These are phyloP conservation scores for Podila epicladia DNA, from an alignment of 192 early-diverging fungal genomes.

Conservation along the genomic window DNA sequence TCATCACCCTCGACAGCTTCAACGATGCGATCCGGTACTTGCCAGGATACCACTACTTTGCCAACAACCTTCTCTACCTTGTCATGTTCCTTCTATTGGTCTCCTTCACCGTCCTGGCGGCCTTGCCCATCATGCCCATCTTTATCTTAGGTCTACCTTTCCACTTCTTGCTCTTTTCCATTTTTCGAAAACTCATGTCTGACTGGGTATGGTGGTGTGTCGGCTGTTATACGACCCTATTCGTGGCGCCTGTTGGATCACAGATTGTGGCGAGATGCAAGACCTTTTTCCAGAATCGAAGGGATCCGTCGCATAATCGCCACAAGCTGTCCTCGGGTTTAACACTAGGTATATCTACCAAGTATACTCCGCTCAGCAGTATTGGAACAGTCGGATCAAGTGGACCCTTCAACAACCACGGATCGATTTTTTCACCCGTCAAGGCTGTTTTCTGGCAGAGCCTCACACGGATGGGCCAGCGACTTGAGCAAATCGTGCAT, in stretches of 20 bases:
- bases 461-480: not conserved
- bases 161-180: constrained; percentile 49
- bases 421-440: not conserved
- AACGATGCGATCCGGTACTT: constrained; percentile 45
- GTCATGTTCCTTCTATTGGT: constrained; percentile 47
- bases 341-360: not conserved
- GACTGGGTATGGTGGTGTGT: constrained; percentile 39
- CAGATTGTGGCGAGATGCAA: constrained; percentile 5
- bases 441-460: not conserved
- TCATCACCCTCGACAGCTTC: constrained; percentile 40
- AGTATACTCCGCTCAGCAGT: constrained; percentile 23
- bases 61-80: constrained; percentile 50
- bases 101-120: constrained; percentile 30
- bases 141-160: constrained; percentile 32
- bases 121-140: constrained; percentile 26
- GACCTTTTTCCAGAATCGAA: not conserved
- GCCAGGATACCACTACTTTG: constrained; percentile 37
- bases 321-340: not conserved
- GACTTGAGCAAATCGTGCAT: constrained; percentile 6
- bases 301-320: not conserved
- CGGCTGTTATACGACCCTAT: constrained; percentile 24
- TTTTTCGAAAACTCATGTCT: constrained; percentile 40
- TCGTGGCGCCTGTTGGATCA: constrained; percentile 17
- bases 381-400: not conserved
- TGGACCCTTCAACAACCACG: not conserved